Evolutionary conservation across 2,329 filamentous ascomycete species (phyloP).

Genomic region (Camillea tinctor): DNA sequence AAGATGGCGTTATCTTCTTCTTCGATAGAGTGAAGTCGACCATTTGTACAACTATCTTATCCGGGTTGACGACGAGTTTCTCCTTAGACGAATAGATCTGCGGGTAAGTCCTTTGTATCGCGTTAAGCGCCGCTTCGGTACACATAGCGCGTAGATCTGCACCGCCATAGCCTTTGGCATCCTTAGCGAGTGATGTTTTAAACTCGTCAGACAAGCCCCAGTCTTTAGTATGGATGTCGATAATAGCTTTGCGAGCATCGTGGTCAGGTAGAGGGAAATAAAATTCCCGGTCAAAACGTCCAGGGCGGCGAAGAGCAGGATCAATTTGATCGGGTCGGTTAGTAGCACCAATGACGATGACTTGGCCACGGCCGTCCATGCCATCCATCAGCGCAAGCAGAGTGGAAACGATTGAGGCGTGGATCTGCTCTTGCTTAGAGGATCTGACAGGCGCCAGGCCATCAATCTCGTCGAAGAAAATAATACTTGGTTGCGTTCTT

Average conservation of each 20-base stretch:
- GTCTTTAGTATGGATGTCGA: slow-evolving; percentile 92
- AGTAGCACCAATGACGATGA: slow-evolving; percentile 98
- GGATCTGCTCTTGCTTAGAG: slow-evolving; percentile 98
- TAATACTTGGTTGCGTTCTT: slow-evolving; percentile 96
- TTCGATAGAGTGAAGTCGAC: slow-evolving; percentile 97
- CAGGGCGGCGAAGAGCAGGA: slow-evolving; percentile 88
- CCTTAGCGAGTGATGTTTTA: slow-evolving; percentile 78
- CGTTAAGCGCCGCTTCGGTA: slow-evolving; percentile 93
- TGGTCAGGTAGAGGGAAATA: slow-evolving; percentile 92
- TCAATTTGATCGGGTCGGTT: slow-evolving; percentile 97
- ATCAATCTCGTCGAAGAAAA: slow-evolving; percentile 99
- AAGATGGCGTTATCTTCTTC: slow-evolving; percentile 94
- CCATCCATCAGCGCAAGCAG: slow-evolving; percentile 94
- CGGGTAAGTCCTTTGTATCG: slow-evolving; percentile 91
- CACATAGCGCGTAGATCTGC: slow-evolving; percentile 91
- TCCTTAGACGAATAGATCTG: slow-evolving; percentile 92
- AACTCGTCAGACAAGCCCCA: slow-evolving; percentile 82
- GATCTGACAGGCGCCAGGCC: slow-evolving; percentile 93
- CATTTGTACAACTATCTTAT: slow-evolving; percentile 79
- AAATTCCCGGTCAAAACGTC: slow-evolving; percentile 95
- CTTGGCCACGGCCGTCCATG: slow-evolving; percentile 97
- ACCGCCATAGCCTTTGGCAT: slow-evolving; percentile 95
- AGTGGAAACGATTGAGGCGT: slow-evolving; percentile 95
- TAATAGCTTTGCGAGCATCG: slow-evolving; percentile 76
- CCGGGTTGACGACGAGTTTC: slow-evolving; percentile 84